phyloP scores from a whole-genome alignment of 225 moss, liverwort and hornwort genomes.

The Pseudoscleropodium purum region DNA sequence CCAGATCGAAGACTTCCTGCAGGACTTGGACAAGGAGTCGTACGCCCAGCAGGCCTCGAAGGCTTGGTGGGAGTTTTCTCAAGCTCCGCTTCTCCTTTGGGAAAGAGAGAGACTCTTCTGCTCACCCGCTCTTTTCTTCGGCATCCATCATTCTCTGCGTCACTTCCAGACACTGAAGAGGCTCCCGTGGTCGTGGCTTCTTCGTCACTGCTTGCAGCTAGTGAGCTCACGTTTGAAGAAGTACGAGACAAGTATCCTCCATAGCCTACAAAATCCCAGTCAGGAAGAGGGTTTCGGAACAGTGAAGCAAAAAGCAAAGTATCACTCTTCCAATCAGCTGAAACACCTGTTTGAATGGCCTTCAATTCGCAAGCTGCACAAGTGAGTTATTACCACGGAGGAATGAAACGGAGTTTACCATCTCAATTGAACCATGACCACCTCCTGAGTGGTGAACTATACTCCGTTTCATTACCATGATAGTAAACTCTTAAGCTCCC shows the following conservation, averaged over 20 bases:
- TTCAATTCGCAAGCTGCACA: background rate
- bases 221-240: slow-evolving; percentile 18
- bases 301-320: background rate
- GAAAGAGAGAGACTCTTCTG: background rate
- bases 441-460: background rate
- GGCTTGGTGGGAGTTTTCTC: slow-evolving; percentile 3
- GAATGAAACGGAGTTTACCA: background rate
- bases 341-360: background rate
- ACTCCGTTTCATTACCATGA: background rate
- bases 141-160: background rate
- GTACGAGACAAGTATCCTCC: slow-evolving; percentile 2
- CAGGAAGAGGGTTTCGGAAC: background rate
- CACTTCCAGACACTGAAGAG: slow-evolving; percentile 13
- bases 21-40: slow-evolving; percentile 12
- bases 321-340: background rate
- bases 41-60: background rate
- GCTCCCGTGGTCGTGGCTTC: background rate
- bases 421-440: background rate
- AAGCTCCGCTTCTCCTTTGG: background rate
- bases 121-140: background rate
- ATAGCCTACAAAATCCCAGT: background rate
- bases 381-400: background rate
- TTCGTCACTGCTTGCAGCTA: slow-evolving; percentile 19
- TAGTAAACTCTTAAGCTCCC: background rate
- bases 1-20: slow-evolving; percentile 20